Evolutionary conservation across 2,329 filamentous ascomycete genomes (phyloP).

Genomic region (Fusarium chlamydosporum): DNA sequence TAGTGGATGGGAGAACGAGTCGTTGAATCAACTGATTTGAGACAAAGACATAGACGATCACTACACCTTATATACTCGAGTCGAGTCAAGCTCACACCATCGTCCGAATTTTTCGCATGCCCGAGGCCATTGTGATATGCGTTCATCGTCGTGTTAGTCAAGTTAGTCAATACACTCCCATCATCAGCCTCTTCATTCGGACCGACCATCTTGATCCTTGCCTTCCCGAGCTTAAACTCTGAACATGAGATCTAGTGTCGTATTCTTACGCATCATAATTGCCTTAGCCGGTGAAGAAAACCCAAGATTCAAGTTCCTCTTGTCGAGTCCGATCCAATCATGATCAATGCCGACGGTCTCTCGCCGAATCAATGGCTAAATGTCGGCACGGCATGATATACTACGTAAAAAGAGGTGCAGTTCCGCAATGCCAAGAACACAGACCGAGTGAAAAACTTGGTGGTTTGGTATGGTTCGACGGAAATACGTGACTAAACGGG

Average conservation of each 20-base stretch:
- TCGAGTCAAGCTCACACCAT: not conserved
- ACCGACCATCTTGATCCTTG: slow-evolving; percentile 26
- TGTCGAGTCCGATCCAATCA: slow-evolving; percentile 10
- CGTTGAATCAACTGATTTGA: slow-evolving; percentile 1
- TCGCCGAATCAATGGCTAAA: slow-evolving; percentile 6
- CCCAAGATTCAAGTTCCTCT: not conserved
- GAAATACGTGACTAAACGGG: slow-evolving; percentile 5
- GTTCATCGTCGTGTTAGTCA: slow-evolving; percentile 14
- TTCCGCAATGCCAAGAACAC: slow-evolving; percentile 10
- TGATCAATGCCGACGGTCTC: not conserved
- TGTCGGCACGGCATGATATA: not conserved
- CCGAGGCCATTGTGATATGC: not conserved
- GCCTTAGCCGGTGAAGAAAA: not conserved
- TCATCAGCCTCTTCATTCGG: slow-evolving; percentile 26
- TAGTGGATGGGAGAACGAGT: not conserved
- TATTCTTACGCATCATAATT: not conserved
- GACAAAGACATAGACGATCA: not conserved
- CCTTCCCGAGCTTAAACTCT: slow-evolving; percentile 9
- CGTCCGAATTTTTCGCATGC: slow-evolving; percentile 6
- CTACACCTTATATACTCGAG: slow-evolving; percentile 22
- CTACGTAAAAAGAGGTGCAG: slow-evolving; percentile 2
- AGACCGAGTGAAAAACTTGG: slow-evolving; percentile 5
- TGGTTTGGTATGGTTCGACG: slow-evolving; percentile 5
- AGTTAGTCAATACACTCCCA: slow-evolving; percentile 13
- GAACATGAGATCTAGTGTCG: slow-evolving; percentile 2